These are phyloP conservation scores for Colletotrichum sp. DNA, from an alignment of 2,329 filamentous ascomycete genomes.

Conservation along the genomic window DNA sequence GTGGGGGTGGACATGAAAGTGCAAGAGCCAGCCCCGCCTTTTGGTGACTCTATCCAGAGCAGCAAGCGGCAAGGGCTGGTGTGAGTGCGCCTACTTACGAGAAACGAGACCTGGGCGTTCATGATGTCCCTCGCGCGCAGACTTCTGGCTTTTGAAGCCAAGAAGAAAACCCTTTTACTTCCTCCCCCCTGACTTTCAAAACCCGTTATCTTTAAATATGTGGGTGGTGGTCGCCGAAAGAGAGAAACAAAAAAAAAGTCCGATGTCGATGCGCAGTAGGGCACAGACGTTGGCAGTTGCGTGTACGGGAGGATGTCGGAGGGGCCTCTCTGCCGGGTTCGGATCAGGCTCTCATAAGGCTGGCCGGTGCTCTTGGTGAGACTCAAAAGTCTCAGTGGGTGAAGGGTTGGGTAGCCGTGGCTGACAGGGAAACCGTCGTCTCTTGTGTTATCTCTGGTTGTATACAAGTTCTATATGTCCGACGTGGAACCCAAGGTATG, in stretches of 20 bases:
- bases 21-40: constrained; percentile 7
- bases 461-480: neutral
- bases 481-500: neutral
- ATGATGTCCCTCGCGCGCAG: constrained; percentile 37
- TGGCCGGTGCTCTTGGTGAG: neutral
- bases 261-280: neutral
- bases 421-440: neutral
- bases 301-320: neutral
- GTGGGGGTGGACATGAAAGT: neutral
- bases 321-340: neutral
- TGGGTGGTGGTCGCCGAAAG: neutral
- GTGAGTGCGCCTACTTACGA: constrained; percentile 45
- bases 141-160: neutral
- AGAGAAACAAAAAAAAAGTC: neutral
- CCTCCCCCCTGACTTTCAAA: neutral
- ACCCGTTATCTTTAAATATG: neutral
- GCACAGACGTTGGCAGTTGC: neutral
- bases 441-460: neutral
- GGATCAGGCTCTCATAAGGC: neutral
- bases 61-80: neutral
- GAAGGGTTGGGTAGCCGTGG: neutral
- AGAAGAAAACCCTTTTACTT: neutral
- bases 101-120: constrained; percentile 62
- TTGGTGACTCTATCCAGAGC: constrained; percentile 1
- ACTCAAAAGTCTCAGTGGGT: neutral